Base-by-base conservation (phyloP, 2,329 filamentous ascomycete species). In the Fusarium scirpi region DNA sequence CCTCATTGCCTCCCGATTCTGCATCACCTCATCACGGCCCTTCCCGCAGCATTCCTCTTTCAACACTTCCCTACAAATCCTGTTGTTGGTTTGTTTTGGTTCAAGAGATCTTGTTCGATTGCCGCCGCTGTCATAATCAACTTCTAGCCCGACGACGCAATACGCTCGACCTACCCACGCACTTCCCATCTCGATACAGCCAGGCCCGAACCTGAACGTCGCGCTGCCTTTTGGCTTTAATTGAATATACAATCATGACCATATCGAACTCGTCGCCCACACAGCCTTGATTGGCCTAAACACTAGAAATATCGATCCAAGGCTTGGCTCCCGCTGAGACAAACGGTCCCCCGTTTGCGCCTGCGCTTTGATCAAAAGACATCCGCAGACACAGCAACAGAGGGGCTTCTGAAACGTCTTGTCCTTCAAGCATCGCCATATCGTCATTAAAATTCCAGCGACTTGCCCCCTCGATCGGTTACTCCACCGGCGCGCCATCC, bases 201-300 rank as follows among this genome's bases (percentile, higher is more conserved):
- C 46, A 62, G 64, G 57, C 59, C 51, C 44, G 52, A 71, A 66
- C 60, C 71, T 71, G 56, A 69, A 67, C 65, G 46, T 54, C 60
- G 52, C 73, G 71, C 73, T 61, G 73, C 73, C 71, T 54, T 47
- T 63, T 70, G 69, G 69, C 67, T 47, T 65, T 67, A 62, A 53
- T 67, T 54, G 61, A 58, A 62, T 47, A 63, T 46, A 73, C 67
- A 76, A 78, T 67, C 71, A 79, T 79, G 78, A 74, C 68, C 75
- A 71, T 74, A 60, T 76, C 72, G 74, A 72, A 58, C 69, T 73
- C 73, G 68, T 72, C 69, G 63, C 64, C 59, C 61, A 72, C 71
- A 72, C 72, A 74, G 78, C 75, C 76, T 77, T 76, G 61, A 72
- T 77, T 76, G 73, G 74, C 75, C 65, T 76, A 74, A 76, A 70